Evolutionary conservation across 148 eudicot genomes (phyloP).

Genomic region (Silene uniflora): DNA sequence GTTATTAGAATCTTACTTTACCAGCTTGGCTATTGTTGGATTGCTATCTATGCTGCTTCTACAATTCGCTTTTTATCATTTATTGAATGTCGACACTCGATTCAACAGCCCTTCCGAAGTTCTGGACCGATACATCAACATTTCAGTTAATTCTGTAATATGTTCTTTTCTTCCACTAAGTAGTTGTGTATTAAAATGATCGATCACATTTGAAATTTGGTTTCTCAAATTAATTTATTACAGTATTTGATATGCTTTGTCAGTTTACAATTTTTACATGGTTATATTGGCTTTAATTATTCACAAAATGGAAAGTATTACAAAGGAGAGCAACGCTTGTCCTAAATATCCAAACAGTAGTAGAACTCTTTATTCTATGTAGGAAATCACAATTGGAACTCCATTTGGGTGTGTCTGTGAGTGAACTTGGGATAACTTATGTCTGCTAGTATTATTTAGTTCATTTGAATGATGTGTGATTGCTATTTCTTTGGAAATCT

Average conservation of each 20-base stretch:
- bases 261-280: neutral
- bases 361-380: neutral
- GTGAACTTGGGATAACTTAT: neutral
- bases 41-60: too few relatives aligned
- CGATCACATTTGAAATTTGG: neutral
- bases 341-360: too few relatives aligned
- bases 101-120: too few relatives aligned
- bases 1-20: too few relatives aligned
- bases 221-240: neutral
- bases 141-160: too few relatives aligned
- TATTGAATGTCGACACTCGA: too few relatives aligned
- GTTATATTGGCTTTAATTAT: neutral
- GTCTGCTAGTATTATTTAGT: too few relatives aligned
- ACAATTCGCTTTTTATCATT: neutral
- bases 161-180: too few relatives aligned
- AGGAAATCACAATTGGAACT: neutral
- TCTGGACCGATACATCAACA: too few relatives aligned
- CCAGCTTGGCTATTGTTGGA: too few relatives aligned
- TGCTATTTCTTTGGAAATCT: too few relatives aligned
- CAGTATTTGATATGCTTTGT: neutral
- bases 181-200: neutral
- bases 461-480: too few relatives aligned
- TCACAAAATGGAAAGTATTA: neutral
- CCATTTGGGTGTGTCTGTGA: neutral
- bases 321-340: neutral